Base-by-base conservation (phyloP, 176 grass and related monocot genomes). In the Bolboschoenus planiculmis region DNA sequence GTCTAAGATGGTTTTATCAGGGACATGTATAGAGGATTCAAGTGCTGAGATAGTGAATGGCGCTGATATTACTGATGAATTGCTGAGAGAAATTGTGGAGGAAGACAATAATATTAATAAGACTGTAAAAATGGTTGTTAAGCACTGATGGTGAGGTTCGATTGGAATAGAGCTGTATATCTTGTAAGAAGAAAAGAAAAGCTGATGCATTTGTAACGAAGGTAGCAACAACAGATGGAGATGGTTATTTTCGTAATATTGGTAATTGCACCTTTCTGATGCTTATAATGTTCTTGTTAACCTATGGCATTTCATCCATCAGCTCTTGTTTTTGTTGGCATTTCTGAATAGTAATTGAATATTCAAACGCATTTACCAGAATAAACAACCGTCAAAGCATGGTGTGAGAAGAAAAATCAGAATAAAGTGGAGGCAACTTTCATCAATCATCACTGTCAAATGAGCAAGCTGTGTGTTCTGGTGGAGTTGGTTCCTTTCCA, bases 1-100 rank as follows among this genome's bases (percentile, higher is more conserved):
- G 34, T 87, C 92, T 0, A 94, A 92, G 40, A 97, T 97, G 90
- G 88, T 94, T 71, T 88, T 91, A 76, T 73, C 84, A 13, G 95
- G 92, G 5, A 79, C 79, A 51, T 88, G 83, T 33, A 36, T 94
- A 4, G 84, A 92, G 13, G 40, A 84, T 24, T 80, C 85, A 3
- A 48, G 39, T 4, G 85, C 34, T 2, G 83, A 81, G 9, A 9
- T 10, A 26, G 90, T 92, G 24, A 67, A 79, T 18, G 60, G 10
- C 48, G 58, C 56, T 24, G 58, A 48, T 23, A 85, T 93, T 21
- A 54, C 86, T 36, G 95, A 97, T 46, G 84, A 78, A 23, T 51
- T 97, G 76, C 85, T 97, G 21, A 88, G 86, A 82, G 95, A 97
- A 78, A 82, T 97, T 42, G 89, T 57, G 72, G 88, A 89, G 24